Evolutionary conservation across 352 stramenopile species (phyloP).

Genomic region (Phytophthora sojae): DNA sequence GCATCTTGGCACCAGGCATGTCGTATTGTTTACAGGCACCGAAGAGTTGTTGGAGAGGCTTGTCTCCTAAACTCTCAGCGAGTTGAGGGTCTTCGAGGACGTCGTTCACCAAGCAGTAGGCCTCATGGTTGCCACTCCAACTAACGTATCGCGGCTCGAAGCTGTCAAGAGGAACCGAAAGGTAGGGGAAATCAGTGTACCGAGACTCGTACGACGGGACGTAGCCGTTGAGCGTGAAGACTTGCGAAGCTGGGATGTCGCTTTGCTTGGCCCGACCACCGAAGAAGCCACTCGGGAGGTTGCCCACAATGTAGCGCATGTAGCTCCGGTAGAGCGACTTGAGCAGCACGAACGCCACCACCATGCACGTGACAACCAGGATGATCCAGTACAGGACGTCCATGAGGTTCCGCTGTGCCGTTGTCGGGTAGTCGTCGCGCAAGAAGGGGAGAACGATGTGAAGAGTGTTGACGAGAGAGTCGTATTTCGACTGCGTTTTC

Average conservation of each 20-base stretch:
- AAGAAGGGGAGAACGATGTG: constrained; percentile 64
- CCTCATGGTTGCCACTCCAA: constrained; percentile 63
- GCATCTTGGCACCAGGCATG: constrained; percentile 29
- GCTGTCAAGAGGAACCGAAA: constrained; percentile 59
- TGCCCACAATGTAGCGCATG: constrained; percentile 48
- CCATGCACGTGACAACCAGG: constrained; percentile 41
- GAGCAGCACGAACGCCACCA: constrained; percentile 42
- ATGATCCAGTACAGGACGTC: constrained; percentile 53
- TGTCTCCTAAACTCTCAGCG: constrained; percentile 43
- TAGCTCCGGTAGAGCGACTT: constrained; percentile 48
- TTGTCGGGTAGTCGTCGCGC: constrained; percentile 45
- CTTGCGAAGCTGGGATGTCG: constrained; percentile 52
- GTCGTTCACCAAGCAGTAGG: constrained; percentile 74
- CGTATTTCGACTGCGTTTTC: constrained; percentile 37
- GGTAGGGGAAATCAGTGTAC: constrained; percentile 75
- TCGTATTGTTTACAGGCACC: constrained; percentile 70
- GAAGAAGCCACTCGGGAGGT: constrained; percentile 31
- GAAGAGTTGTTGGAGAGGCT: constrained; percentile 63
- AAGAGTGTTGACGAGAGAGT: constrained; percentile 44
- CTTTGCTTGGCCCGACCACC: constrained; percentile 45
- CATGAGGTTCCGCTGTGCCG: constrained; percentile 49
- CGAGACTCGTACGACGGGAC: constrained; percentile 71
- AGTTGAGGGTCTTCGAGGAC: constrained; percentile 60
- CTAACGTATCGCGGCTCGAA: constrained; percentile 67
- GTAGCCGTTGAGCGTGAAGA: constrained; percentile 63